These are phyloP conservation scores for Trichomonas tenax DNA, from an alignment of 208 protist genomes.

Conservation along the genomic window DNA sequence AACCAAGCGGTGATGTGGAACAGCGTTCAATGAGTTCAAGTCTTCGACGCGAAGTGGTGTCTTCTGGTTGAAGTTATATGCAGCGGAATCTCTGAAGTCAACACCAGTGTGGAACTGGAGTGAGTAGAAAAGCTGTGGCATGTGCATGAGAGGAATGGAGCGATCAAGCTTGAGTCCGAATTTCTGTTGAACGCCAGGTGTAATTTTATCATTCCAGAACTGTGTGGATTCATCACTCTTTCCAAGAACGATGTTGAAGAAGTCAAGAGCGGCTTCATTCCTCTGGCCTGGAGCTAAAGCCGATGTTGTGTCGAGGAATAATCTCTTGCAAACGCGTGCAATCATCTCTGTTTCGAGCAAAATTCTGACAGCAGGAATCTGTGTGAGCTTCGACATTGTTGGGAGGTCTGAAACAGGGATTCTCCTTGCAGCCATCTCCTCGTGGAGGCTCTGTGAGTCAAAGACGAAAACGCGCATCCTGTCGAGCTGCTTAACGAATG, in stretches of 20 bases:
- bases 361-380: background rate
- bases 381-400: background rate
- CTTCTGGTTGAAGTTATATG: background rate
- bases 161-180: background rate
- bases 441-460: background rate
- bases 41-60: background rate
- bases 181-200: background rate
- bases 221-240: background rate
- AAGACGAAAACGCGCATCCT: background rate
- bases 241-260: background rate
- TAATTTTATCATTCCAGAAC: background rate
- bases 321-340: background rate
- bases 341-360: background rate
- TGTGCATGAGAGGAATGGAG: background rate
- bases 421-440: background rate
- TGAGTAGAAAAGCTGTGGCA: background rate
- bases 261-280: background rate
- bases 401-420: background rate
- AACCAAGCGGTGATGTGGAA: background rate
- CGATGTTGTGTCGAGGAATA: background rate
- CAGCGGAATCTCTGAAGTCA: background rate
- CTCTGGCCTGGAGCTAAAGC: background rate
- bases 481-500: background rate
- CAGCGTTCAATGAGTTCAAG: background rate
- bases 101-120: slow-evolving; percentile 3